Evolutionary conservation across 352 stramenopile species (phyloP).

Genomic region (Phytopythium oedochilum): DNA sequence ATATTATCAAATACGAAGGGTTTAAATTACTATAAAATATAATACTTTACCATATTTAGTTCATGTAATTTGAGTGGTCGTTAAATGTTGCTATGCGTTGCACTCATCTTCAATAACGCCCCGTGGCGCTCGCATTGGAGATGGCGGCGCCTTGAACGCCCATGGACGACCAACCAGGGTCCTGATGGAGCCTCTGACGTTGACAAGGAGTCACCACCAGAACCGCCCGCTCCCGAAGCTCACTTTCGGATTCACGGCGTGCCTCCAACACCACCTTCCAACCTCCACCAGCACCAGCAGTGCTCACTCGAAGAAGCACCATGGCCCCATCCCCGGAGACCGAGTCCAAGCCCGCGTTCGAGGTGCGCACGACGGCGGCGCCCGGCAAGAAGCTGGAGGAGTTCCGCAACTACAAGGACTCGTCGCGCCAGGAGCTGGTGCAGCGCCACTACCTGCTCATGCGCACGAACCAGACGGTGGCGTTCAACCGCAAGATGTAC

Average conservation of each 20-base stretch:
- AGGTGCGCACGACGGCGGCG: constrained; percentile 25
- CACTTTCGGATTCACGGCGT: background rate
- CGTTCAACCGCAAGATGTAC: constrained; percentile 70
- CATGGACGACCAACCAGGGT: too few relatives aligned
- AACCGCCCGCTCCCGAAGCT: background rate
- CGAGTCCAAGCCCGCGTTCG: constrained; percentile 18
- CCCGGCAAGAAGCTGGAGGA: constrained; percentile 63
- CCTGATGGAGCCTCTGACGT: background rate
- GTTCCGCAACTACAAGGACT: constrained; percentile 81
- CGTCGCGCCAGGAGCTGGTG: constrained; percentile 53
- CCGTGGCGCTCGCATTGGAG: background rate
- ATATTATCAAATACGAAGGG: too few relatives aligned
- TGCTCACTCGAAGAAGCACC: background rate
- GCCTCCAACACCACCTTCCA: background rate
- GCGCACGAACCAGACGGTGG: constrained; percentile 66
- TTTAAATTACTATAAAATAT: too few relatives aligned
- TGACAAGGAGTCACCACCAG: background rate
- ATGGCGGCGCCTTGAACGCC: too few relatives aligned
- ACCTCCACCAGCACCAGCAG: background rate
- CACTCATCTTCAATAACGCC: background rate
- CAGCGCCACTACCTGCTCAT: constrained; percentile 79
- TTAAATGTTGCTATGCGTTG: too few relatives aligned
- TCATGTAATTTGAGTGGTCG: too few relatives aligned
- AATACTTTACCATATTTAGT: too few relatives aligned
- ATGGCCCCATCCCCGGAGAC: constrained; percentile 10